A percentile compares a stretch with the other conserved stretches of the same genome.
These are phyloP conservation scores for Papiliotrema flavescens DNA, from an alignment of 1,284 basidiomycete genomes.

Conservation along the genomic window DNA sequence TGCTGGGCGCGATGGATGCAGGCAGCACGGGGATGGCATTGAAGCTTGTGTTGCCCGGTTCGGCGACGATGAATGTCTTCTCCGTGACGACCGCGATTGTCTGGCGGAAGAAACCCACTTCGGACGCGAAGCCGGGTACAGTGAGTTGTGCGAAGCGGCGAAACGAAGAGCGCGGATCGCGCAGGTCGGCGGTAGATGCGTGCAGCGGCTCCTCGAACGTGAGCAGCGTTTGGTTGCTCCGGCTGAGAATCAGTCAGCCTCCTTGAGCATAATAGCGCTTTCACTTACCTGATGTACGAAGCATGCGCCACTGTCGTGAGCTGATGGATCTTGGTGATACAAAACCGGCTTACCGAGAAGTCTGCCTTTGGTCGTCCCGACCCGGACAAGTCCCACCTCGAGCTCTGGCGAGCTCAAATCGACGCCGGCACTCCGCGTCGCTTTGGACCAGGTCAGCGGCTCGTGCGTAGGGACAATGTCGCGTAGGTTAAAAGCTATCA, in stretches of 20 bases:
- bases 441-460: conserved; percentile 25
- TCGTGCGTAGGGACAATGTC: conserved; percentile 33
- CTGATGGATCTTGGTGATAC: neutral
- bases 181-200: neutral
- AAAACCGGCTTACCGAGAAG: conserved; percentile 20
- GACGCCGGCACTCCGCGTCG: conserved; percentile 13
- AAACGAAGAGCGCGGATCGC: conserved; percentile 10
- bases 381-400: conserved; percentile 21
- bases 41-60: conserved; percentile 30
- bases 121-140: conserved; percentile 31
- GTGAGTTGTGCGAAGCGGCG: conserved; percentile 23
- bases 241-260: conserved; percentile 18
- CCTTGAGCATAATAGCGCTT: conserved; percentile 3
- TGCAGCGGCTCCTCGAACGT: conserved; percentile 30
- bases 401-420: conserved; percentile 20
- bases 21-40: conserved; percentile 29
- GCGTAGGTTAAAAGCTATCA: conserved; percentile 25
- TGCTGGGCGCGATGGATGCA: conserved; percentile 5
- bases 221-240: conserved; percentile 16
- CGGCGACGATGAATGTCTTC: conserved; percentile 31
- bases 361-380: conserved; percentile 31
- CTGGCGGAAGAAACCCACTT: conserved; percentile 34
- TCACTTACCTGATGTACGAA: conserved; percentile 2
- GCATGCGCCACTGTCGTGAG: conserved; percentile 4
- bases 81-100: conserved; percentile 34